Percentiles rank a stretch among this genome's conserved stretches.
Conservation (phyloP, 2,329 filamentous ascomycete genomes). For the Beauveria sp. region DNA sequence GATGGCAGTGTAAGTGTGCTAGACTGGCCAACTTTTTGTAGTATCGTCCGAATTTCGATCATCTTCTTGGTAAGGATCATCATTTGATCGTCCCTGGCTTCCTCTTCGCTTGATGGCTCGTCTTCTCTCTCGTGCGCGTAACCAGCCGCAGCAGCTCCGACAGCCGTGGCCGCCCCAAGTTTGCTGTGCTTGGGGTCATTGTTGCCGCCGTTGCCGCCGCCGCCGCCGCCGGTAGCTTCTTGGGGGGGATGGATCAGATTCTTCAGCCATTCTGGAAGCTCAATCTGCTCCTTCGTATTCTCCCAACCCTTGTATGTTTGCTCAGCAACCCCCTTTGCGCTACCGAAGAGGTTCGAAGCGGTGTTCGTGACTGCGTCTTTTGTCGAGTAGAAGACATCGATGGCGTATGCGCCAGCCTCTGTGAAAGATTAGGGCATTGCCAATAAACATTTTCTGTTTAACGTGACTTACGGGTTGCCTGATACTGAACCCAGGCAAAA, state of each 20-base stretch:
- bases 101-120: conserved; percentile 52
- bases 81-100: conserved; percentile 92
- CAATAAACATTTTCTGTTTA: background rate
- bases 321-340: conserved; percentile 65
- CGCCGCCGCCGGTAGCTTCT: conserved; percentile 36
- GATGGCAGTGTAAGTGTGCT: conserved; percentile 82
- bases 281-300: conserved; percentile 70
- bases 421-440: conserved; percentile 18
- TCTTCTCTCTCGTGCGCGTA: conserved; percentile 68
- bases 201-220: conserved; percentile 38
- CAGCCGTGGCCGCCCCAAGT: conserved; percentile 53
- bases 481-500: conserved; percentile 90
- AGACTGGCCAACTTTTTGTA: conserved; percentile 88
- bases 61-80: conserved; percentile 99
- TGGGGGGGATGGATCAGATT: conserved; percentile 51
- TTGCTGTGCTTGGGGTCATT: conserved; percentile 52
- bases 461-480: conserved; percentile 67
- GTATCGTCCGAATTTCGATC: conserved; percentile 93
- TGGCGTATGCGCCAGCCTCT: conserved; percentile 42
- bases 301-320: conserved; percentile 78
- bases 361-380: conserved; percentile 63
- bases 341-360: conserved; percentile 62
- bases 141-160: conserved; percentile 65
- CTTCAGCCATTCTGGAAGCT: conserved; percentile 68
- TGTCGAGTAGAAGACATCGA: conserved; percentile 65